These are phyloP conservation scores for Phaeodactylum tricornutum DNA, from an alignment of 108 stramenopile genomes.

Conservation along the genomic window DNA sequence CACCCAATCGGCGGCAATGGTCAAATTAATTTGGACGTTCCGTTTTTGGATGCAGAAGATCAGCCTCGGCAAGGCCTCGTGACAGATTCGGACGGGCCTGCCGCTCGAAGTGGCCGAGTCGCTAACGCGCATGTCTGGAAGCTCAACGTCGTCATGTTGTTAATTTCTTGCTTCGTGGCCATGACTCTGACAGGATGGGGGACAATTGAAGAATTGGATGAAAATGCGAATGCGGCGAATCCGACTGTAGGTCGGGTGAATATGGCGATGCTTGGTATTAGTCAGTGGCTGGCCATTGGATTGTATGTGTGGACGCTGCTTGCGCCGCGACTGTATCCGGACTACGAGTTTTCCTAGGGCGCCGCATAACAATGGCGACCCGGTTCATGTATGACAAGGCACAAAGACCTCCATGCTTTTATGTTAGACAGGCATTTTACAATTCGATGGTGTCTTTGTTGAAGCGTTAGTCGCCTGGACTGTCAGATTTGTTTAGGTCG, in stretches of 20 bases:
- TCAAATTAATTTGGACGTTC: conserved; percentile 51
- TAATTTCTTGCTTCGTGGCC: conserved; percentile 76
- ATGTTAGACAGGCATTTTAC: background rate
- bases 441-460: background rate
- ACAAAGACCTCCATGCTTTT: background rate
- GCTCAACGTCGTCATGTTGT: conserved; percentile 77
- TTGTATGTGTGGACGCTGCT: conserved; percentile 87
- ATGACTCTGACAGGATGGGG: conserved; percentile 95
- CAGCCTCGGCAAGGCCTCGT: conserved; percentile 50
- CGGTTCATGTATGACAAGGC: background rate
- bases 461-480: too few species aligned
- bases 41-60: conserved; percentile 62
- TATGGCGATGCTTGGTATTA: conserved; percentile 84
- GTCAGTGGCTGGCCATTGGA: conserved; percentile 78
- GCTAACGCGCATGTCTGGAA: conserved; percentile 52
- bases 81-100: conserved; percentile 15
- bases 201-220: conserved; percentile 39
- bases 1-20: background rate
- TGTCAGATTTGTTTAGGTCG: too few species aligned
- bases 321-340: conserved; percentile 80
- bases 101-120: conserved; percentile 14
- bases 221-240: conserved; percentile 55
- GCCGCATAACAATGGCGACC: background rate
- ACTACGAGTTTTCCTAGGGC: conserved; percentile 82
- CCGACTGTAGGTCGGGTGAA: conserved; percentile 74